phyloP scores from a whole-genome alignment of 2,329 filamentous ascomycete genomes.

The Cryoendolithus antarcticus region DNA sequence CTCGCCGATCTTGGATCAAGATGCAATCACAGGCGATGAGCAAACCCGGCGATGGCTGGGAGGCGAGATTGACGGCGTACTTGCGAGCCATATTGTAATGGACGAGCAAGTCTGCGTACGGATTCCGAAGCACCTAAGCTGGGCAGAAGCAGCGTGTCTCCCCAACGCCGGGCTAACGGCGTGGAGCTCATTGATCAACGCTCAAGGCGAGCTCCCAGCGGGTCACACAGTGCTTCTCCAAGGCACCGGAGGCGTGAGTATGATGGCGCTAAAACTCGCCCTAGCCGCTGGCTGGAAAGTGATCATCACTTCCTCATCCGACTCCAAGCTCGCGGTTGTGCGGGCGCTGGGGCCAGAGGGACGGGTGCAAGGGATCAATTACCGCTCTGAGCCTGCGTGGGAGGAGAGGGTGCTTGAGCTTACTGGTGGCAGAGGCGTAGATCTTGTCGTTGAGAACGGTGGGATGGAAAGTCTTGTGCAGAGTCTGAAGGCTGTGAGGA shows the following conservation, averaged over 20 bases:
- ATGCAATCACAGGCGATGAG: constrained; percentile 29
- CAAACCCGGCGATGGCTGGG: constrained; percentile 30
- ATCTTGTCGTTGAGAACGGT: constrained; percentile 36
- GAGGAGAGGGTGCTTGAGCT: constrained; percentile 39
- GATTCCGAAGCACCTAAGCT: constrained; percentile 27
- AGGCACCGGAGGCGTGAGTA: constrained; percentile 18
- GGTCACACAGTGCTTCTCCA: constrained; percentile 28
- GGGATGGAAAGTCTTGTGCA: constrained; percentile 31
- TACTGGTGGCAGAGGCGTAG: constrained; percentile 25
- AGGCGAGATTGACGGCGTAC: constrained; percentile 32
- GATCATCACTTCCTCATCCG: constrained; percentile 37
- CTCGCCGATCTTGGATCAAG: constrained; percentile 26
- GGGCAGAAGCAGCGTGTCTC: constrained; percentile 25
- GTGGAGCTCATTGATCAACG: constrained; percentile 20
- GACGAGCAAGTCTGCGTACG: constrained; percentile 27
- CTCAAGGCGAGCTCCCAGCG: too few relatives aligned
- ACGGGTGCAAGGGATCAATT: constrained; percentile 41
- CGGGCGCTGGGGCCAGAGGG: constrained; percentile 40
- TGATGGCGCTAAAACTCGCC: constrained; percentile 19
- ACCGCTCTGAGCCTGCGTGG: constrained; percentile 44
- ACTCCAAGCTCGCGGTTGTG: constrained; percentile 39
- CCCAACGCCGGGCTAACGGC: constrained; percentile 36
- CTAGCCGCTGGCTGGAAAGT: constrained; percentile 21
- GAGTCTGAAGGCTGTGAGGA: constrained; percentile 20
- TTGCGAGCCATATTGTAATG: constrained; percentile 32